Evolutionary conservation across 805 yeast species (phyloP).

Genomic region (Starmerella davenportii): DNA sequence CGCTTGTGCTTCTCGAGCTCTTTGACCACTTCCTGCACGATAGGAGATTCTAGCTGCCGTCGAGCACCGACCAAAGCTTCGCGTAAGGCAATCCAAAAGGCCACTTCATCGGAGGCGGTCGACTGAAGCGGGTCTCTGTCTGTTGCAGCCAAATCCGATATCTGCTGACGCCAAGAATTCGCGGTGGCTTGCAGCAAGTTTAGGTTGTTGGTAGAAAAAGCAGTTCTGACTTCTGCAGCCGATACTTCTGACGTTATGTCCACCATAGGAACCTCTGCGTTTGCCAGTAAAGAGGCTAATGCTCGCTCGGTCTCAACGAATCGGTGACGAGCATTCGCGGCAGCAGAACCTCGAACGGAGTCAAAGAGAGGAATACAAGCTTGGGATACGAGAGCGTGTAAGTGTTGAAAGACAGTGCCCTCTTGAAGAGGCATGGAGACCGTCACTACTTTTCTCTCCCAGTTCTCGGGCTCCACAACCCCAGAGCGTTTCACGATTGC

Average conservation of each 20-base stretch:
- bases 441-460: constrained; percentile 5
- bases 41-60: constrained; percentile 38
- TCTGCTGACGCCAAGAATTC: constrained; percentile 54
- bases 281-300: constrained; percentile 5
- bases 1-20: constrained; percentile 54
- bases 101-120: constrained; percentile 46
- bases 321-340: constrained; percentile 10
- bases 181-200: constrained; percentile 55
- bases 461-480: constrained; percentile 1
- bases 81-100: constrained; percentile 64
- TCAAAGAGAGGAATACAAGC: constrained; percentile 62
- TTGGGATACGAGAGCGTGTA: constrained; percentile 40
- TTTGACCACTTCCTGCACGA: constrained; percentile 39
- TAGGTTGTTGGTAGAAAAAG: constrained; percentile 25
- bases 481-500: constrained; percentile 9
- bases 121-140: constrained; percentile 39
- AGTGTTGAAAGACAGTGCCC: constrained; percentile 16
- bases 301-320: constrained; percentile 14
- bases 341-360: constrained; percentile 15
- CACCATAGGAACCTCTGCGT: constrained; percentile 9
- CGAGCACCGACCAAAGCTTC: constrained; percentile 36
- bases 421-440: constrained; percentile 7
- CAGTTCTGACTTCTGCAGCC: constrained; percentile 1
- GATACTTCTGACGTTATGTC: constrained; percentile 6
- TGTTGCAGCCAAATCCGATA: constrained; percentile 38